Base-by-base conservation (phyloP, 129 eudicot species). In the Arctium lappa region DNA sequence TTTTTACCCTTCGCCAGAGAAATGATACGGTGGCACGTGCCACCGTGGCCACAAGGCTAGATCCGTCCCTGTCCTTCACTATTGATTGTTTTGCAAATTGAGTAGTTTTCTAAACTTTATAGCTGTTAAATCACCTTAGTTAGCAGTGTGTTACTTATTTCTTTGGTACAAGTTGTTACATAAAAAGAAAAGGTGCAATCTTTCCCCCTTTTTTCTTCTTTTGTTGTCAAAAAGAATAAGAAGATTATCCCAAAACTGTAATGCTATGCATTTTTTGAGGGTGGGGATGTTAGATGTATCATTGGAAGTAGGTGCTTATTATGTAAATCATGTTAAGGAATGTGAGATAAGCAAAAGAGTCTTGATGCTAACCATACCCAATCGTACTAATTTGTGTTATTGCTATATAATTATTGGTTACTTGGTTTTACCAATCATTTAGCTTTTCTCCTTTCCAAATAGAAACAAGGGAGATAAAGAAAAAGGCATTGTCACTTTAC, bases 211-310 rank as follows among this genome's bases (percentile, higher is more conserved):
- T 46, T 11, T 46, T 46, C 56, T 46, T 46, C 15, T 46, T 81
- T 36, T 12, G 42, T 32, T 73, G 18, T 38, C 37, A 38, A 4
- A 38, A 10, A 62, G 65, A 81, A 74, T 39, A 74, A 60, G 66
- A 82, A 82, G 53, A 75, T 75, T 82, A 82, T 82, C 85, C 22
- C 66, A 50, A 73, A 81, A 81, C 62, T 39, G 65, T 38, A 81
- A 74, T 81, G 79, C 63, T 74, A 79, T 63, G 13, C 42, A 53
- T 78, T 53, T 13, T 80, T 71, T 34, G n/a, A 44, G 36, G 79
- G 68, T 75, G 56, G 79, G 79, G 68, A 34, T 42, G 9, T 42
- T 42, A 42, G 46, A 50, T 29, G 53, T 38, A 71, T 56, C 72
- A 36, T 72, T 29, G 48, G 80, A 76, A 76, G 40, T 68, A 34